Conservation (phyloP, 78 protist genomes). For the Dictyostelium intermedium region DNA sequence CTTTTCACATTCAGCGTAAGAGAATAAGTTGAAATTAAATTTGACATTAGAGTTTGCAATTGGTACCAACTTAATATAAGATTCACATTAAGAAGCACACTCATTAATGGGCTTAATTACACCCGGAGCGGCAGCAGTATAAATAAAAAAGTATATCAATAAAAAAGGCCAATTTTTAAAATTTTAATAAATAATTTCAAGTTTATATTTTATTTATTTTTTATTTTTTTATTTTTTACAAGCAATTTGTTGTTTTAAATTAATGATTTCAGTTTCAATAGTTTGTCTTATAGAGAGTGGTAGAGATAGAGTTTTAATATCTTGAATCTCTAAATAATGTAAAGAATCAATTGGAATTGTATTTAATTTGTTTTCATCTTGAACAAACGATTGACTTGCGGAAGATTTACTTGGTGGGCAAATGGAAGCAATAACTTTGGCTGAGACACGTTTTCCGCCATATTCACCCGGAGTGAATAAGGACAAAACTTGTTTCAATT, state of each 20-base stretch:
- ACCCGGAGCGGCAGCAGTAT: too few relatives aligned
- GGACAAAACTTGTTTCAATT: slow-evolving; percentile 48
- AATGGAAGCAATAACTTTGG: slow-evolving; percentile 20
- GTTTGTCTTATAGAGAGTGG: slow-evolving; percentile 23
- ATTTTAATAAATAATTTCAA: background rate
- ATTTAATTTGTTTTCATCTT: slow-evolving; percentile 8
- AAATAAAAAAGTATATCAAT: too few relatives aligned
- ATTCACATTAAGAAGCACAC: too few relatives aligned
- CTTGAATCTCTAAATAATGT: slow-evolving; percentile 56
- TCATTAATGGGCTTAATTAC: too few relatives aligned
- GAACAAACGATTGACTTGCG: background rate
- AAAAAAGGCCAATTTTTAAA: too few relatives aligned
- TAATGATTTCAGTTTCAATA: slow-evolving; percentile 59
- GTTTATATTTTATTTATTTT: background rate
- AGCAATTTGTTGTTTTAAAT: slow-evolving; percentile 11
- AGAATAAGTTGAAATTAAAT: too few relatives aligned
- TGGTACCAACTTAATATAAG: too few relatives aligned
- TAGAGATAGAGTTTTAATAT: slow-evolving; percentile 21
- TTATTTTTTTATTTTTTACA: background rate
- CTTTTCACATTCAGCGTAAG: too few relatives aligned
- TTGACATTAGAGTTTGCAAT: too few relatives aligned
- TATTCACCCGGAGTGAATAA: slow-evolving; percentile 37
- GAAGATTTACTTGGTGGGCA: background rate
- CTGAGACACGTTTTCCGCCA: slow-evolving; percentile 43
- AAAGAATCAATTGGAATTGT: slow-evolving; percentile 31